Evolutionary conservation across 805 yeast genomes (phyloP).

Genomic region (Ogataea allantospora): DNA sequence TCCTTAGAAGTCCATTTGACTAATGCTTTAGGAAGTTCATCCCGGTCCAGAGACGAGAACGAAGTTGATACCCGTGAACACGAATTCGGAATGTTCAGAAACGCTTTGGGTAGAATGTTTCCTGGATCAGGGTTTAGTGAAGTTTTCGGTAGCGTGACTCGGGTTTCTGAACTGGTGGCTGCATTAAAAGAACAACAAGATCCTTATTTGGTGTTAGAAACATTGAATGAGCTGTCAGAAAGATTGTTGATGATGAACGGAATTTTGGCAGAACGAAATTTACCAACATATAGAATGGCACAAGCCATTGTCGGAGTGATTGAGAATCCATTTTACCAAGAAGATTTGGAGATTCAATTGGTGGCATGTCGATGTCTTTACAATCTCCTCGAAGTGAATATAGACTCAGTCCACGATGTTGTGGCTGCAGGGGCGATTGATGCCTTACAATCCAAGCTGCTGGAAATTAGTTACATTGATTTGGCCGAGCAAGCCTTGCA

Average conservation of each 20-base stretch:
- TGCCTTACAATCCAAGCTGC: constrained; percentile 59
- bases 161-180: constrained; percentile 32
- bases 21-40: constrained; percentile 12
- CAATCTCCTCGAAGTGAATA: constrained; percentile 73
- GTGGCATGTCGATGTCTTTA: constrained; percentile 82
- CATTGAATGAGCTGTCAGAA: constrained; percentile 63
- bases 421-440: constrained; percentile 66
- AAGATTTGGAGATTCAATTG: constrained; percentile 75
- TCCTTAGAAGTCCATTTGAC: constrained; percentile 10
- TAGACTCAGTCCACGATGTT: constrained; percentile 59
- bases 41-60: constrained; percentile 20
- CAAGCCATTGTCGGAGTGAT: constrained; percentile 56
- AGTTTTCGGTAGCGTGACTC: constrained; percentile 23
- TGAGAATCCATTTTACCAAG: constrained; percentile 53
- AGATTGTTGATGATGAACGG: constrained; percentile 64
- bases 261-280: constrained; percentile 55
- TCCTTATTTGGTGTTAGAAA: constrained; percentile 60
- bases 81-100: constrained; percentile 19
- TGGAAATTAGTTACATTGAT: constrained; percentile 81
- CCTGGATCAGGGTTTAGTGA: constrained; percentile 32
- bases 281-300: constrained; percentile 60
- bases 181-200: constrained; percentile 48
- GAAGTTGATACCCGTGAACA: constrained; percentile 19
- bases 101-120: constrained; percentile 28
- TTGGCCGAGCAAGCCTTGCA: constrained; percentile 88